A percentile compares a stretch with the other conserved stretches of the same genome.
Evolutionary conservation across 805 yeast species (phyloP).

Genomic region (Ascoidea asiatica): DNA sequence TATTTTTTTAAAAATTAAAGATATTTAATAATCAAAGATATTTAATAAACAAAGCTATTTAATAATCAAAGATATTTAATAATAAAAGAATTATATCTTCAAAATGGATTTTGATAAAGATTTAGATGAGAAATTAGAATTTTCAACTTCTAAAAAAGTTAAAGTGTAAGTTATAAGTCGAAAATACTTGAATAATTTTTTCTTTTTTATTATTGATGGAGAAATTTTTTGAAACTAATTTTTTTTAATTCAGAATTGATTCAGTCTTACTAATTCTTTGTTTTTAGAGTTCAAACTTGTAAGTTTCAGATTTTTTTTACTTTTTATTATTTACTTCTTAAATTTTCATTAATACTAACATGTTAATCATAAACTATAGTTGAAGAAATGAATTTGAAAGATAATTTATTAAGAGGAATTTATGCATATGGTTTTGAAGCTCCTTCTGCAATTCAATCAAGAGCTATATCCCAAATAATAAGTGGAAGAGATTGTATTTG

Average conservation of each 20-base stretch:
- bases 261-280: not conserved
- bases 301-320: not conserved
- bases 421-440: conserved; percentile 88
- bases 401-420: conserved; percentile 46
- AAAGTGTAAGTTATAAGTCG: conserved; percentile 15
- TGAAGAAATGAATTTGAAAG: conserved; percentile 70
- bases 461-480: conserved; percentile 92
- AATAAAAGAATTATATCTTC: too few species aligned
- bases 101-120: conserved; percentile 48
- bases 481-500: conserved; percentile 93
- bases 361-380: conserved; percentile 22
- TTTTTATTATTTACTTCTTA: too few species aligned
- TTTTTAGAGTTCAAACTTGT: not conserved
- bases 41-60: too few species aligned
- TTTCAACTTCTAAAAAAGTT: conserved; percentile 48
- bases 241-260: too few species aligned
- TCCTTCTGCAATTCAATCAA: conserved; percentile 95
- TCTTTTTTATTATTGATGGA: not conserved
- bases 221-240: too few species aligned
- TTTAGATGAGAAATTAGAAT: conserved; percentile 43
- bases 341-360: not conserved
- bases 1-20: too few species aligned
- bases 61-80: too few species aligned
- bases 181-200: not conserved
- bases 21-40: too few species aligned